Conservation (phyloP, 805 yeast genomes). For the Pichia pseudocactophila region DNA sequence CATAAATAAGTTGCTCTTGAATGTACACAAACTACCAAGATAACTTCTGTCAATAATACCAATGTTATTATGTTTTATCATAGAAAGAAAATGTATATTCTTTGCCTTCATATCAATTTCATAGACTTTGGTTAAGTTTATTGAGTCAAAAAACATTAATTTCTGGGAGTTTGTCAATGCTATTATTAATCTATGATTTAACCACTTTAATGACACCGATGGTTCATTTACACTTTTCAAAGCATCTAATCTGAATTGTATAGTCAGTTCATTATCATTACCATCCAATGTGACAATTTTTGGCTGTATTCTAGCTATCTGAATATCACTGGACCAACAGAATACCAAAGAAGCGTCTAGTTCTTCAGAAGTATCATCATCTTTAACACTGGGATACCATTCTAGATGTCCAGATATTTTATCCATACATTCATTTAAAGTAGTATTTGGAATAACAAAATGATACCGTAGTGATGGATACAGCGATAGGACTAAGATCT, state of each 20-base stretch:
- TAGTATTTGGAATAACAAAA: no score
- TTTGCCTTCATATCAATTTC: conserved; percentile 32
- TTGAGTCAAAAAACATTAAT: conserved; percentile 34
- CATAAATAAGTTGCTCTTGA: conserved; percentile 40
- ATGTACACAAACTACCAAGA: conserved; percentile 28
- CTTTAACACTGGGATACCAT: conserved; percentile 53
- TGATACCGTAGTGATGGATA: conserved; percentile 26
- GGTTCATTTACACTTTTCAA: no score
- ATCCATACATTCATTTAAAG: conserved; percentile 6
- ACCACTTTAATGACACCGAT: conserved; percentile 43
- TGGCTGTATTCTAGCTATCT: conserved; percentile 36
- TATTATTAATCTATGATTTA: conserved; percentile 32
- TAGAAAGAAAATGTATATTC: conserved; percentile 25
- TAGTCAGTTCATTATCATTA: no score
- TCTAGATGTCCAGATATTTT: conserved; percentile 39
- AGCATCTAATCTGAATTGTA: no score
- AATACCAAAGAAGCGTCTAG: conserved; percentile 42
- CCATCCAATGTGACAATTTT: conserved; percentile 14
- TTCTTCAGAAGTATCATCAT: conserved; percentile 14
- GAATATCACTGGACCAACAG: conserved; percentile 54
- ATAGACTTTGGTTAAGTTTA: conserved; percentile 29
- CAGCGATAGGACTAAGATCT: conserved; percentile 46
- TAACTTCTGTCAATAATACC: conserved; percentile 15
- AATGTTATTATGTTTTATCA: conserved; percentile 10
- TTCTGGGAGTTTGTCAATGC: conserved; percentile 39